Evolutionary conservation across 495 filamentous ascomycete species (phyloP).

Genomic region (Peziza echinospora): DNA sequence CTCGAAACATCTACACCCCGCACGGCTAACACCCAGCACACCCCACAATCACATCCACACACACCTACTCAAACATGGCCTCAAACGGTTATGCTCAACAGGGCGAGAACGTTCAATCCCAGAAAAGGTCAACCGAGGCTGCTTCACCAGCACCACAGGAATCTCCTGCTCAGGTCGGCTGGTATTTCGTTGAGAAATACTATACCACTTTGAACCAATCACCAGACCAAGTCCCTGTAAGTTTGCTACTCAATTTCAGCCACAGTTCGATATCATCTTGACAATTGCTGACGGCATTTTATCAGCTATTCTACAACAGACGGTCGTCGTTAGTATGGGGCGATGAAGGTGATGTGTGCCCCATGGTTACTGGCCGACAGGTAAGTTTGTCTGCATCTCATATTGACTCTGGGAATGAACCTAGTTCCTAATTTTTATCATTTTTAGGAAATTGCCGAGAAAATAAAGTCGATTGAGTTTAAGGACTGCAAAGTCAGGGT

Average conservation of each 20-base stretch:
- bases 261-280: neutral
- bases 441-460: slow-evolving; percentile 70
- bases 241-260: slow-evolving; percentile 20
- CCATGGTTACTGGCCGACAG: slow-evolving; percentile 61
- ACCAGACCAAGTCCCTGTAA: slow-evolving; percentile 78
- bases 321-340: slow-evolving; percentile 65
- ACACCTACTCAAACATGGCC: slow-evolving; percentile 10
- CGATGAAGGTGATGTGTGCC: slow-evolving; percentile 64
- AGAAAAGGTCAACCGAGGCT: slow-evolving; percentile 9
- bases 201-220: slow-evolving; percentile 89
- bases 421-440: neutral
- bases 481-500: slow-evolving; percentile 97
- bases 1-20: too few species aligned
- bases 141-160: neutral
- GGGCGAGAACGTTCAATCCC: slow-evolving; percentile 5
- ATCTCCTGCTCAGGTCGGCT: slow-evolving; percentile 43
- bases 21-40: too few species aligned
- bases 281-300: slow-evolving; percentile 9
- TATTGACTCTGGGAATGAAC: neutral
- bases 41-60: too few species aligned
- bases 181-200: slow-evolving; percentile 98
- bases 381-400: slow-evolving; percentile 31
- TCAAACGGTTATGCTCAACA: slow-evolving; percentile 8
- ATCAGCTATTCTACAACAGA: slow-evolving; percentile 60
- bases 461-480: slow-evolving; percentile 78